Conservation (phyloP, 352 stramenopile genomes). For the Thalassiosira livingstoniorum region DNA sequence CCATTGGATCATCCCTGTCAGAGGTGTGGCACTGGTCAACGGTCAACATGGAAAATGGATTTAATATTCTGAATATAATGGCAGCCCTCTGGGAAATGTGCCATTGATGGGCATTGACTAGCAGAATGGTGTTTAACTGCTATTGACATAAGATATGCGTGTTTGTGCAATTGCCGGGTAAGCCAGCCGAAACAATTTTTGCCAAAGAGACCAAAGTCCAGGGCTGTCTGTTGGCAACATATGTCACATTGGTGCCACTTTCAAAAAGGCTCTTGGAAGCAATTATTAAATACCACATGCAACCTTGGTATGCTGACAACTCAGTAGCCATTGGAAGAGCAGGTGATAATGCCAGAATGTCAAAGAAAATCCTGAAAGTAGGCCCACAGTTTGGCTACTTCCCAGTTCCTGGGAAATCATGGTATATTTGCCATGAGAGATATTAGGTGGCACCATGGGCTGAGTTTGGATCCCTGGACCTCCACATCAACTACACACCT, state of each 20-base stretch:
- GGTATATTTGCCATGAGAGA: constrained; percentile 6
- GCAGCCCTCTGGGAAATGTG: constrained; percentile 10
- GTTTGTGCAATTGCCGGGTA: neutral
- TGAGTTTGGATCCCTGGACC: constrained; percentile 1
- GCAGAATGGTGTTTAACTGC: constrained; percentile 32
- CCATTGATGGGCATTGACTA: constrained; percentile 15
- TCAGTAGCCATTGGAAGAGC: neutral
- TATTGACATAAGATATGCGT: constrained; percentile 20
- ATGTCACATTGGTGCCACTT: constrained; percentile 39
- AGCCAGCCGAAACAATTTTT: neutral
- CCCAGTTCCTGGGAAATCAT: constrained; percentile 1
- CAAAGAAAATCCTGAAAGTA: constrained; percentile 5
- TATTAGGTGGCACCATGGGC: constrained; percentile 1
- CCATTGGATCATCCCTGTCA: too few species aligned
- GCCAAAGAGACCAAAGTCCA: constrained; percentile 27
- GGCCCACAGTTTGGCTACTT: constrained; percentile 27
- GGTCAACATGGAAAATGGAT: constrained; percentile 34
- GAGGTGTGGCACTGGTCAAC: constrained; percentile 14
- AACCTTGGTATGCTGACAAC: constrained; percentile 54
- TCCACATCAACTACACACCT: constrained; percentile 23
- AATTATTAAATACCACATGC: constrained; percentile 6
- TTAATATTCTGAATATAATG: constrained; percentile 26
- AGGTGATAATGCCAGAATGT: neutral
- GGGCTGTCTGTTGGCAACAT: constrained; percentile 31
- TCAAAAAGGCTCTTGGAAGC: neutral